Percentiles rank a stretch among this genome's conserved stretches.
Conservation (phyloP, 345 rosid species). For the Reutealis trisperma region DNA sequence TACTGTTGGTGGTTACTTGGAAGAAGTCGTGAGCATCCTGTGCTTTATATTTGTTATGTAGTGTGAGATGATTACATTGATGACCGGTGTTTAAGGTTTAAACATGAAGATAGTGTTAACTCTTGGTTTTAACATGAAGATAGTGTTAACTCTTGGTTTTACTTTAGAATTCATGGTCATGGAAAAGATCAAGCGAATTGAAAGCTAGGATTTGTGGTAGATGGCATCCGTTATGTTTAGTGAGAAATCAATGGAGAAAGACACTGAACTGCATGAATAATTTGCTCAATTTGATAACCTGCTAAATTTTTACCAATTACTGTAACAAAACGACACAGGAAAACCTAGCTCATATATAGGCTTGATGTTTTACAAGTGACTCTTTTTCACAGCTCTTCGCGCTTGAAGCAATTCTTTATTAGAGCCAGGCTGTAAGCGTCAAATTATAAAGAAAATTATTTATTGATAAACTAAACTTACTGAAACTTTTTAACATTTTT, state of each 20-base stretch:
- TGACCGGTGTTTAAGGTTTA: not conserved
- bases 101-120: not conserved
- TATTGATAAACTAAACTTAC: too few species aligned
- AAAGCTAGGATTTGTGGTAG: not conserved
- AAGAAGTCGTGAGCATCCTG: not conserved
- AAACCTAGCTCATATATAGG: too few species aligned
- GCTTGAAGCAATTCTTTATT: too few species aligned
- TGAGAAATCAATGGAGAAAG: not conserved
- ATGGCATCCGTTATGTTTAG: not conserved
- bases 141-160: not conserved
- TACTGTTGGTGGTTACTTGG: not conserved
- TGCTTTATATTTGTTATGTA: not conserved
- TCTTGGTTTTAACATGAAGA: not conserved
- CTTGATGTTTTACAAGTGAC: too few species aligned
- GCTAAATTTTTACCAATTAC: too few species aligned
- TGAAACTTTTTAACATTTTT: too few species aligned
- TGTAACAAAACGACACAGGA: too few species aligned
- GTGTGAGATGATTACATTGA: not conserved
- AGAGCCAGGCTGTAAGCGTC: too few species aligned
- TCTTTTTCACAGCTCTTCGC: too few species aligned
- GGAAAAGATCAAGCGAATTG: not conserved
- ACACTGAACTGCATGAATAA: not conserved
- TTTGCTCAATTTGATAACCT: too few species aligned
- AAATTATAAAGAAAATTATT: too few species aligned
- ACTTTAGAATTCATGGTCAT: not conserved